Evolutionary conservation across 116 monocot genomes (phyloP).

Genomic region (Zostera marina): DNA sequence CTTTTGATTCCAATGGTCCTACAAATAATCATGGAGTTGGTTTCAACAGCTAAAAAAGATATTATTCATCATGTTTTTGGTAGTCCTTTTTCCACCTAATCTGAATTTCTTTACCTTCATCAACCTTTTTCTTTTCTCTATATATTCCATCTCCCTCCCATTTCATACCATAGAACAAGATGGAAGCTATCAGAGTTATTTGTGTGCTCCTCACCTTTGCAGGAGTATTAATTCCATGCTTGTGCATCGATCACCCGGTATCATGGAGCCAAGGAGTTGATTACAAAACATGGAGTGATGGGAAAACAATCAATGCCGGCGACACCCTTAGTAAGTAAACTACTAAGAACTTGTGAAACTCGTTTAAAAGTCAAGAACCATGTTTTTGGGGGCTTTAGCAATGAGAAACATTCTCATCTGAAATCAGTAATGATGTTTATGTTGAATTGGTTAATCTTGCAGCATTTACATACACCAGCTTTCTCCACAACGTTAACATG

Average conservation of each 20-base stretch:
- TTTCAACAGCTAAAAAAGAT: too few relatives aligned
- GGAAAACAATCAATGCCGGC: constrained; percentile 2
- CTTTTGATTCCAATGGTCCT: too few relatives aligned
- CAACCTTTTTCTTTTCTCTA: too few relatives aligned
- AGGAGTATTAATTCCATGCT: not conserved
- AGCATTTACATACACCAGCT: constrained; percentile 40
- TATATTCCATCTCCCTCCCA: too few relatives aligned
- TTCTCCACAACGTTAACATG: constrained; percentile 19
- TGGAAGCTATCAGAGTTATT: not conserved
- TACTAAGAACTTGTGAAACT: too few relatives aligned
- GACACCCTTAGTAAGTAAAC: constrained; percentile 10
- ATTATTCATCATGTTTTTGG: too few relatives aligned
- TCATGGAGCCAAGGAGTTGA: not conserved
- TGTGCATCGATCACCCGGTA: not conserved
- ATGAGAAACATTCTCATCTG: too few relatives aligned
- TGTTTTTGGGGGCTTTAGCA: too few relatives aligned
- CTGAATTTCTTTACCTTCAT: too few relatives aligned
- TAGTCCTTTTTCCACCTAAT: too few relatives aligned
- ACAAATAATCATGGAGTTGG: too few relatives aligned
- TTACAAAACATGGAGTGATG: not conserved
- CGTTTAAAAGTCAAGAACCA: too few relatives aligned
- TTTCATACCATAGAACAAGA: not conserved
- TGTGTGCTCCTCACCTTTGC: not conserved
- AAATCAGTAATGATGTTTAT: not conserved
- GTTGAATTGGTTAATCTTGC: not conserved